These are phyloP conservation scores for Thielaviopsis euricoi DNA, from an alignment of 2,329 filamentous ascomycete genomes.

Conservation along the genomic window DNA sequence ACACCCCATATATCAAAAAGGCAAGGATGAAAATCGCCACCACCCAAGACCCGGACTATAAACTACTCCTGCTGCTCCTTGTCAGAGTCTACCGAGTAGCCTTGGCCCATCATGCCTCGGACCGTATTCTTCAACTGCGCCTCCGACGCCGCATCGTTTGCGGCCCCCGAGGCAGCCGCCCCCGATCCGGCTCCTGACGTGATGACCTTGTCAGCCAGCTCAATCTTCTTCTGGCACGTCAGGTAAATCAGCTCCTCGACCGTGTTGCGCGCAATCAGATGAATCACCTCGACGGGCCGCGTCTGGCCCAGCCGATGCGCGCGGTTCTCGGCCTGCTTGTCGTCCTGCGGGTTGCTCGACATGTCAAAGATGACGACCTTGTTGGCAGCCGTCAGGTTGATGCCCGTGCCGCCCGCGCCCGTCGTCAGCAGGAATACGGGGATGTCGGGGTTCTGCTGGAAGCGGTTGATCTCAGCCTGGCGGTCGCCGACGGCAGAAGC, in stretches of 20 bases:
- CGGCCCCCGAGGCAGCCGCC: slow-evolving; percentile 36
- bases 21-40: not conserved
- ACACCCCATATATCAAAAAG: no score
- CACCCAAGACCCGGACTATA: not conserved
- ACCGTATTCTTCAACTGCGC: slow-evolving; percentile 5
- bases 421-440: slow-evolving; percentile 88
- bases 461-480: slow-evolving; percentile 76
- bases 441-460: slow-evolving; percentile 58
- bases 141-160: not conserved
- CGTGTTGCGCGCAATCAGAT: slow-evolving; percentile 63
- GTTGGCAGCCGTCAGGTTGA: slow-evolving; percentile 90
- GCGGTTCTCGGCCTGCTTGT: slow-evolving; percentile 94
- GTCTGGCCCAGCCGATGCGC: slow-evolving; percentile 90
- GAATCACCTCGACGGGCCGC: slow-evolving; percentile 74
- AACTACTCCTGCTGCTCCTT: not conserved
- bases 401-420: slow-evolving; percentile 86
- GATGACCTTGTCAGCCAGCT: slow-evolving; percentile 52
- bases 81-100: not conserved
- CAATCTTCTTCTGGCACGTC: slow-evolving; percentile 82
- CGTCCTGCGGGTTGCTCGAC: slow-evolving; percentile 95
- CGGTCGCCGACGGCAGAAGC: slow-evolving; percentile 66
- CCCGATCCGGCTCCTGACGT: slow-evolving; percentile 42
- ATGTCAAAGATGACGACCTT: slow-evolving; percentile 97
- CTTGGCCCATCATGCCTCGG: slow-evolving; percentile 8
- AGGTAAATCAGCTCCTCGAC: slow-evolving; percentile 90